Base-by-base conservation (phyloP, 352 stramenopile species). In the Hyaloperonospora brassicae region DNA sequence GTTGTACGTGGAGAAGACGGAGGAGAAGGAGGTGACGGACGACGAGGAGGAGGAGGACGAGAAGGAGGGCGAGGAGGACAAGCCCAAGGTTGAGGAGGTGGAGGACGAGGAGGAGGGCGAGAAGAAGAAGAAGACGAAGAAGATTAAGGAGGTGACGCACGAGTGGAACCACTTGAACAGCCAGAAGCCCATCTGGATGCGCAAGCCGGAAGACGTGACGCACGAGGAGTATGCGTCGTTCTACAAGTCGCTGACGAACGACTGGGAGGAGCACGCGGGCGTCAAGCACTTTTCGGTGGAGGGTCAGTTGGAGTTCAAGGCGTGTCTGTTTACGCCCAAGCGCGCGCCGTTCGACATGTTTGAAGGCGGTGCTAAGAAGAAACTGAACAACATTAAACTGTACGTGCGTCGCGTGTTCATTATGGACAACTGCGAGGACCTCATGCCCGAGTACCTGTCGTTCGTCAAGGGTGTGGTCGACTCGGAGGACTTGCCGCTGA, bases 401-500 rank as follows among this genome's bases (percentile, higher is more conserved):
- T 99, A 99, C 74, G 97, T 99, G 66, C 91, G 97, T 73, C 89
- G 96, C 65, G 97, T 99, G 55, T 99, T 99, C 79, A 99, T 99
- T 82, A 99, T 99, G 96, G 96, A 99, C 86, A 98, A 99, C 85
- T 99, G 96, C 72, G 96, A 99, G 76, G 96, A 99, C 57, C 69
- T 99, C 54, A 99, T 99, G 96, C 97, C 97, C 25, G 96, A 99
- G 76, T 99, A 97, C 85, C 80, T 99, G 43, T 89, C 84, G 58
- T 99, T 99, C 71, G 84, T 99, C 55, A 98, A 98, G 86, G 97
- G 97, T 79, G 94, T 99, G 49, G 97, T 99, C n/a, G 97, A 99
- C 75, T 98, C 88, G 54, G 97, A 99, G 73, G 97, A 99, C 80
- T 75, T 99, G 63, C 97, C 97, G 38, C 82, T 99, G 12, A 99